Conservation (phyloP, 176 grass and related monocot species). For the Phragmites australis region DNA sequence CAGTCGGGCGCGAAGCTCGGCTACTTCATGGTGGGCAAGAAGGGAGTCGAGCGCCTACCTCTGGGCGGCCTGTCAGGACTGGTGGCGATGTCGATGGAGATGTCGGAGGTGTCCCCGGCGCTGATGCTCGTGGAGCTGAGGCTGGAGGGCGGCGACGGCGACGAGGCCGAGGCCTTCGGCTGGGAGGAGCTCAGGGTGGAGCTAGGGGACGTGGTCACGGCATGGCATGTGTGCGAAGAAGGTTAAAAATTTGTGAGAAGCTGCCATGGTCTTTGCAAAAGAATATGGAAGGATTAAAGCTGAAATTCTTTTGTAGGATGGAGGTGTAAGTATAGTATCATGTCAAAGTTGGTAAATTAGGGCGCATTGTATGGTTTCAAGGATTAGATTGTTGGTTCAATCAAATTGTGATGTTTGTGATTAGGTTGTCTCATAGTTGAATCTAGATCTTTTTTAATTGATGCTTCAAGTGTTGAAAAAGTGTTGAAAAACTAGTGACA, state of each 20-base stretch:
- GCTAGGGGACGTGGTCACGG: slow-evolving; percentile 68
- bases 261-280: background rate
- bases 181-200: slow-evolving; percentile 75
- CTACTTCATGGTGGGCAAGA: slow-evolving; percentile 64
- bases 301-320: slow-evolving; percentile 21
- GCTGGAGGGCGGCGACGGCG: slow-evolving; percentile 46
- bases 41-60: slow-evolving; percentile 39
- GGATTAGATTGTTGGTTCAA: slow-evolving; percentile 39
- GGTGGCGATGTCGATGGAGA: slow-evolving; percentile 63
- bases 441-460: background rate
- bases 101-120: slow-evolving; percentile 59
- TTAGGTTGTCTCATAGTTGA: background rate
- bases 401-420: slow-evolving; percentile 19
- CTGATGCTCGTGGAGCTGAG: slow-evolving; percentile 75
- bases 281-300: background rate
- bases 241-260: background rate
- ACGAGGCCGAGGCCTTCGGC: slow-evolving; percentile 43
- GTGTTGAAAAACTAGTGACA: background rate
- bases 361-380: background rate
- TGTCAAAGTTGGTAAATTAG: slow-evolving; percentile 4
- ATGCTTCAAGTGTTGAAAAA: background rate
- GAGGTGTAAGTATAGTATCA: background rate
- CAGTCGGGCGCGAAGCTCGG: slow-evolving; percentile 56
- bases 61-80: slow-evolving; percentile 49
- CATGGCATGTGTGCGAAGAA: slow-evolving; percentile 64